These are phyloP conservation scores for Platanus orientalis DNA, from an alignment of 164 flowering plant species.

Conservation along the genomic window DNA sequence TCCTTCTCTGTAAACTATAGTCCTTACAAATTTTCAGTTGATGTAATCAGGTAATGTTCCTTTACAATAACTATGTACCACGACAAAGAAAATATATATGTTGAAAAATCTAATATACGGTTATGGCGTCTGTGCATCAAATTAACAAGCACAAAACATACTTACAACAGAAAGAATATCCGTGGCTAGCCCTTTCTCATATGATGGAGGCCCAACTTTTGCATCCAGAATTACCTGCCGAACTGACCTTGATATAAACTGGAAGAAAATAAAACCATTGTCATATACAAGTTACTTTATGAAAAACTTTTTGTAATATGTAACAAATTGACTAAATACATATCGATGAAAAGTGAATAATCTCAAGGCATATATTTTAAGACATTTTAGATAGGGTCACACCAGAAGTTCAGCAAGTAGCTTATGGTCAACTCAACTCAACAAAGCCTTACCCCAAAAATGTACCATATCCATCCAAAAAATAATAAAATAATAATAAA, in stretches of 20 bases:
- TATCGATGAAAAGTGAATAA: background rate
- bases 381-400: background rate
- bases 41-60: no score
- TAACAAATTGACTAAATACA: no score
- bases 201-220: slow-evolving; percentile 91
- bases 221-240: slow-evolving; percentile 78
- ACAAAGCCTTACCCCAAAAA: no score
- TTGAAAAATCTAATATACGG: background rate
- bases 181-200: slow-evolving; percentile 79
- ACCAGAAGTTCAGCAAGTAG: background rate
- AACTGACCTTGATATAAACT: slow-evolving; percentile 78
- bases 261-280: background rate
- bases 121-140: background rate
- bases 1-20: no score
- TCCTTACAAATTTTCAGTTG: no score
- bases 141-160: slow-evolving; percentile 2
- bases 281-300: background rate
- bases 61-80: no score
- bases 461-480: slow-evolving; percentile 1
- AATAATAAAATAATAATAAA: background rate
- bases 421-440: no score
- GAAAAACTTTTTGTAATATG: background rate
- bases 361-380: background rate
- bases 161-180: slow-evolving; percentile 81
- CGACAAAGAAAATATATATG: background rate